Evolutionary conservation across 169 alveolate species (phyloP).

Genomic region (Plasmodium coatneyi): DNA sequence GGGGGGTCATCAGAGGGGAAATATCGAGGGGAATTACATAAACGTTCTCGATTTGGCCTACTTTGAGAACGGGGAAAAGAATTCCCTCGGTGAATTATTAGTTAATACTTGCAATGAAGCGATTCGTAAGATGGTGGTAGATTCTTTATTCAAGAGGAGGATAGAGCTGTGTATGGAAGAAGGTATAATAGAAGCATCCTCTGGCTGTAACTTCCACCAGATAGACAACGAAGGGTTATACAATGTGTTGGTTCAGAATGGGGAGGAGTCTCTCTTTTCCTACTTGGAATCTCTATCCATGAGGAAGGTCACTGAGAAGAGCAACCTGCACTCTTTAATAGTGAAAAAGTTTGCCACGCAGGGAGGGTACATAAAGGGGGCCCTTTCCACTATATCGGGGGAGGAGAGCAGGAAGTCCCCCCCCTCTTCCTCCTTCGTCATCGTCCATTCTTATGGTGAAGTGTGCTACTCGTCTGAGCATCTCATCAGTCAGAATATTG

Average conservation of each 20-base stretch:
- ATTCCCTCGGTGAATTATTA: slow-evolving; percentile 22
- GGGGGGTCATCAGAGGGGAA: neutral
- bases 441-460: slow-evolving; percentile 22
- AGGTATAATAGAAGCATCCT: slow-evolving; percentile 6
- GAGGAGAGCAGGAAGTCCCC: neutral
- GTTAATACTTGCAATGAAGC: slow-evolving; percentile 43
- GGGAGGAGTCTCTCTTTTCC: slow-evolving; percentile 31
- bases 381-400: neutral
- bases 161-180: neutral
- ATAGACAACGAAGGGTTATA: slow-evolving; percentile 28
- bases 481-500: slow-evolving; percentile 20
- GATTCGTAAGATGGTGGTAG: slow-evolving; percentile 4
- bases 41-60: slow-evolving; percentile 27
- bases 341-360: neutral
- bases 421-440: neutral
- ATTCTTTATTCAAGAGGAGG: slow-evolving; percentile 8
- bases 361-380: slow-evolving; percentile 6
- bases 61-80: slow-evolving; percentile 16
- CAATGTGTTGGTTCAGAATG: slow-evolving; percentile 2
- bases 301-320: slow-evolving; percentile 11
- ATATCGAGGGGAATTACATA: slow-evolving; percentile 1
- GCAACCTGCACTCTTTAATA: neutral
- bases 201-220: neutral
- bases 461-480: slow-evolving; percentile 1
- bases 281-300: slow-evolving; percentile 13